These are phyloP conservation scores for Crithidia brevicula DNA, from an alignment of 208 protist genomes.

Conservation along the genomic window DNA sequence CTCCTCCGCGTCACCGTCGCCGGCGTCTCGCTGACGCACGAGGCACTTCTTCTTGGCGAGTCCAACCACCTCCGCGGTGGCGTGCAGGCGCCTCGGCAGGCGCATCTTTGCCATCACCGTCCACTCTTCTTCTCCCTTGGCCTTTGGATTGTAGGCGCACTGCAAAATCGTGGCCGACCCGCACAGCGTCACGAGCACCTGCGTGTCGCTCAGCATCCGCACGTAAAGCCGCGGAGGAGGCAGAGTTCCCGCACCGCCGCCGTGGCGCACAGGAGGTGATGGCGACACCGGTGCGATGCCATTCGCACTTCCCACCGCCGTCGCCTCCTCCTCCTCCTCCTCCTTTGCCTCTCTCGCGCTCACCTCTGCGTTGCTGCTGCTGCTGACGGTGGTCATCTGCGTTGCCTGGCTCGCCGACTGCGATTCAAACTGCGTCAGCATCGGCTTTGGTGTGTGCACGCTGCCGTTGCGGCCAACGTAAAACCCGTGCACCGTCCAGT, in stretches of 20 bases:
- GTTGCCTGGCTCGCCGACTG: background rate
- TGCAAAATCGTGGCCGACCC: constrained; percentile 31
- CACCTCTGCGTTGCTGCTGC: background rate
- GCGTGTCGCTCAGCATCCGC: constrained; percentile 23
- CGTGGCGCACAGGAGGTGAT: background rate
- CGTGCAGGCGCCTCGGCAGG: constrained; percentile 16
- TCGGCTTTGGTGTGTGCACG: constrained; percentile 47
- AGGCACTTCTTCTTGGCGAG: constrained; percentile 14
- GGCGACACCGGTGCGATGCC: background rate
- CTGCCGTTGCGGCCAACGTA: constrained; percentile 42
- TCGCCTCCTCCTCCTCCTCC: background rate
- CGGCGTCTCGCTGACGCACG: constrained; percentile 10
- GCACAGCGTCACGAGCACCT: constrained; percentile 39
- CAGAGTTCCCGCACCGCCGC: no score
- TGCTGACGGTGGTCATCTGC: background rate
- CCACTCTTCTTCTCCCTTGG: constrained; percentile 4
- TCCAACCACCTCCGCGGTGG: constrained; percentile 21
- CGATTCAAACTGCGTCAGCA: constrained; percentile 54
- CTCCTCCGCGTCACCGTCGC: background rate
- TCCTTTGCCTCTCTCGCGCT: background rate
- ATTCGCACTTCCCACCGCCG: background rate
- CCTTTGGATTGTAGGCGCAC: constrained; percentile 34
- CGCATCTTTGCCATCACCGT: constrained; percentile 30
- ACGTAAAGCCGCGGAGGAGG: constrained; percentile 12
- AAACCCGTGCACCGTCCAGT: constrained; percentile 66